Evolutionary conservation across 306 rosid species (phyloP).

Genomic region (Erythrophleum fordii): DNA sequence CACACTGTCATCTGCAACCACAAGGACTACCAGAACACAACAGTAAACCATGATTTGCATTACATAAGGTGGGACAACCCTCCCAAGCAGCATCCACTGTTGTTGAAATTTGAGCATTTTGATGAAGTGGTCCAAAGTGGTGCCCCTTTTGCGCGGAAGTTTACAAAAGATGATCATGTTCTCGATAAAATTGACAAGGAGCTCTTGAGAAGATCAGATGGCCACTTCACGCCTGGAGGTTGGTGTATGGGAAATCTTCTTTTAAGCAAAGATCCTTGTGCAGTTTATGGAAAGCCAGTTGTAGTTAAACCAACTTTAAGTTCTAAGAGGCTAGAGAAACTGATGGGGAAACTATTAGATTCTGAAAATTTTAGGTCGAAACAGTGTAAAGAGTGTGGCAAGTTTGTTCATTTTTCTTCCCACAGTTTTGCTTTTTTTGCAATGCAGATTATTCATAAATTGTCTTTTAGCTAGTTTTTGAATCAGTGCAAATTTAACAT

Average conservation of each 20-base stretch:
- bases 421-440: not conserved
- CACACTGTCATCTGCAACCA: slow-evolving; percentile 89
- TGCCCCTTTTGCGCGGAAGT: slow-evolving; percentile 71
- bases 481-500: not conserved
- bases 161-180: slow-evolving; percentile 63
- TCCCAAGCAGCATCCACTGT: slow-evolving; percentile 69
- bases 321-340: slow-evolving; percentile 76
- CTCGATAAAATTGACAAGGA: slow-evolving; percentile 71
- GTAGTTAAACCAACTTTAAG: slow-evolving; percentile 65
- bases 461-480: not conserved
- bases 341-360: slow-evolving; percentile 73
- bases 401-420: not conserved
- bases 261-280: slow-evolving; percentile 54
- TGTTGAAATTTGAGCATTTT: slow-evolving; percentile 62
- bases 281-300: slow-evolving; percentile 56
- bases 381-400: slow-evolving; percentile 65
- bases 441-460: not conserved
- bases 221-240: slow-evolving; percentile 69
- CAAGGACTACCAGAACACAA: slow-evolving; percentile 92
- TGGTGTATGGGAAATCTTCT: slow-evolving; percentile 63
- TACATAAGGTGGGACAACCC: slow-evolving; percentile 74
- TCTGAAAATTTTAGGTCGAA: slow-evolving; percentile 74
- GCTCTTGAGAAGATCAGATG: slow-evolving; percentile 58
- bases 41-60: slow-evolving; percentile 79
- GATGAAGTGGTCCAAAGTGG: slow-evolving; percentile 71